phyloP scores from a whole-genome alignment of 352 stramenopile species.

The Phytophthora podocarpi region DNA sequence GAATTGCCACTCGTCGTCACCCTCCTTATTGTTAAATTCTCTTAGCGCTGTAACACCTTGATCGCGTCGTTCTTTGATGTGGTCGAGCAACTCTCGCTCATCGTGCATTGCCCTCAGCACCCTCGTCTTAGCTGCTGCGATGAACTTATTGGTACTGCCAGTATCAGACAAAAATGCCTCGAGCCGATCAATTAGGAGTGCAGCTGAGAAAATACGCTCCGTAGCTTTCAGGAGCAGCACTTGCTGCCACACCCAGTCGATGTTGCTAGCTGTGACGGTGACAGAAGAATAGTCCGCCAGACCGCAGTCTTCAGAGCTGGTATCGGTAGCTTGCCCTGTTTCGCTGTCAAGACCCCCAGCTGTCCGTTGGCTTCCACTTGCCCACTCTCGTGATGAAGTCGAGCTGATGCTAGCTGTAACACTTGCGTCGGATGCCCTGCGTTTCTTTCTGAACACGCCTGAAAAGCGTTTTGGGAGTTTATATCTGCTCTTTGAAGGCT shows the following conservation, averaged over 20 bases:
- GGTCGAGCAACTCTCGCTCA: conserved; percentile 47
- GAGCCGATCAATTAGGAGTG: conserved; percentile 69
- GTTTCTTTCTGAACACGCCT: conserved; percentile 48
- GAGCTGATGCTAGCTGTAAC: conserved; percentile 31
- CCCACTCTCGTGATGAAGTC: conserved; percentile 21
- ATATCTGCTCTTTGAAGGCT: conserved; percentile 11
- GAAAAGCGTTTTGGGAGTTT: conserved; percentile 57
- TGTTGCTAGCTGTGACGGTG: conserved; percentile 47
- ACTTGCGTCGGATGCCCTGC: conserved; percentile 22
- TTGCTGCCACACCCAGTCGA: conserved; percentile 78
- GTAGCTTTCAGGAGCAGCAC: conserved; percentile 67
- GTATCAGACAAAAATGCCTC: conserved; percentile 52
- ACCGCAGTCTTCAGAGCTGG: conserved; percentile 12
- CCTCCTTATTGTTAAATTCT: conserved; percentile 73
- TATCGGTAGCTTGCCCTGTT: neutral
- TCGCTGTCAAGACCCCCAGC: conserved; percentile 8
- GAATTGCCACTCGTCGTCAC: conserved; percentile 73
- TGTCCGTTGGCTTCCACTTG: conserved; percentile 17
- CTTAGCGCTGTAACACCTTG: conserved; percentile 57
- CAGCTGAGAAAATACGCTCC: conserved; percentile 78
- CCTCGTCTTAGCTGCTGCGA: conserved; percentile 28
- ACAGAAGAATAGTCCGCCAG: conserved; percentile 66
- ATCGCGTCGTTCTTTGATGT: conserved; percentile 60
- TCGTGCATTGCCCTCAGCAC: conserved; percentile 57
- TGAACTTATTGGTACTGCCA: conserved; percentile 24